Conservation (phyloP, 768 basidiomycete species). For the Suillus tomentosus region DNA sequence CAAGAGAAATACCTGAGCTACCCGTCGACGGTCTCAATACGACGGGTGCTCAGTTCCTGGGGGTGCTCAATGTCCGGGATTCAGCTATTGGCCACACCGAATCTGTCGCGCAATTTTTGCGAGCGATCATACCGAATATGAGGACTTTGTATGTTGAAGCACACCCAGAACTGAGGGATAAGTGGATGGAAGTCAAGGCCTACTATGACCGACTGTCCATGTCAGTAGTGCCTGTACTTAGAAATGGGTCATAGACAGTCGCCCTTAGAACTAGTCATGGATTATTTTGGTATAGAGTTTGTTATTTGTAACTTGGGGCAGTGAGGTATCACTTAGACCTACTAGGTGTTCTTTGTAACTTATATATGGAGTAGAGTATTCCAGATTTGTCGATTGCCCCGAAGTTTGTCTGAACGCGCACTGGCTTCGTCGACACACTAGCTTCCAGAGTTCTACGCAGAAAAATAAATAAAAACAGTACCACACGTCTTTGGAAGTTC, state of each 20-base stretch:
- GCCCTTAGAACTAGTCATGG: neutral
- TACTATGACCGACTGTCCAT: neutral
- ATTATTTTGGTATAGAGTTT: neutral
- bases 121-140: conserved; percentile 25
- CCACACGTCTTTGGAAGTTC: neutral
- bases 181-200: conserved; percentile 22
- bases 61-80: conserved; percentile 31
- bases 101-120: conserved; percentile 29
- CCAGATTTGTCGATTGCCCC: too few species aligned
- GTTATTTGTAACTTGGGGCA: too few species aligned
- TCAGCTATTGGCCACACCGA: conserved; percentile 29
- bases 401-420: neutral
- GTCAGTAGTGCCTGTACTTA: neutral
- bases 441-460: too few species aligned
- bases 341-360: neutral
- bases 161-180: conserved; percentile 30
- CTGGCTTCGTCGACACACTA: neutral
- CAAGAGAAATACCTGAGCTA: conserved; percentile 11
- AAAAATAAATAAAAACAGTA: neutral
- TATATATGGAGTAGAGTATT: neutral
- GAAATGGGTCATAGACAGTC: neutral
- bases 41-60: conserved; percentile 16
- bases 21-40: neutral
- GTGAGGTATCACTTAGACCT: neutral
- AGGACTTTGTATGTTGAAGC: conserved; percentile 29